Evolutionary conservation across 2,329 filamentous ascomycete species (phyloP), one percentile per base, ranked within the genome.

Genomic region (Alternaria ventricosa): DNA sequence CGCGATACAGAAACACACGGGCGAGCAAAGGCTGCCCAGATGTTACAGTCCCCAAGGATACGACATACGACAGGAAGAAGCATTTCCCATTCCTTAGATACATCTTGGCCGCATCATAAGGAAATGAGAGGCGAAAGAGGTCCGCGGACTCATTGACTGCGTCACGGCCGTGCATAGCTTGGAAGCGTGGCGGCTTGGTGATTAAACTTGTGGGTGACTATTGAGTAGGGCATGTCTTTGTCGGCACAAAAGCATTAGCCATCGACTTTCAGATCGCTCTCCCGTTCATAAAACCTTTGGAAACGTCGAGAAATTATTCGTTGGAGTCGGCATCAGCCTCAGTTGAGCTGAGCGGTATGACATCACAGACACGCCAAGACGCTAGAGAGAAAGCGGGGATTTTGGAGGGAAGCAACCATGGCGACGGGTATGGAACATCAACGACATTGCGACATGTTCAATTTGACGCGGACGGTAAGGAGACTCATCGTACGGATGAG

Each of bases 291-390:
- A 28, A 49, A 2, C 9, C 7, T n/a, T n/a, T 12, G 23, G 25
- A 53, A 22, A 53, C 13, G 12, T 41, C 13, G 49, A 15, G 13
- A 53, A 41, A 0, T 12, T 25, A 57, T 50, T 33, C 43, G 28
- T 13, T 54, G 47, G 20, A 25, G 20, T 50, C 44, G 33, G 41
- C 25, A 57, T 45, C 15, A 53, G 30, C 49, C 49, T 36, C 49
- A 33, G 28, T 53, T 53, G 49, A 36, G 49, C 49, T 33, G 12
- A 41, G 36, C 41, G 28, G 15, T 15, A 63, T 60, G 50, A 59
- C 25, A 63, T 55, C 57, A 60, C 25, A 45, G 13, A 10, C 20
- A 36, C 25, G 56, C 60, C 56, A 60, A 60, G 60, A 41, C 56
- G 33, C 60, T 54, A 60, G 50, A 55, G 44, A 45, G 20, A 27